Conservation (phyloP, 2,329 filamentous ascomycete genomes). For the Blastomyces parvus region DNA sequence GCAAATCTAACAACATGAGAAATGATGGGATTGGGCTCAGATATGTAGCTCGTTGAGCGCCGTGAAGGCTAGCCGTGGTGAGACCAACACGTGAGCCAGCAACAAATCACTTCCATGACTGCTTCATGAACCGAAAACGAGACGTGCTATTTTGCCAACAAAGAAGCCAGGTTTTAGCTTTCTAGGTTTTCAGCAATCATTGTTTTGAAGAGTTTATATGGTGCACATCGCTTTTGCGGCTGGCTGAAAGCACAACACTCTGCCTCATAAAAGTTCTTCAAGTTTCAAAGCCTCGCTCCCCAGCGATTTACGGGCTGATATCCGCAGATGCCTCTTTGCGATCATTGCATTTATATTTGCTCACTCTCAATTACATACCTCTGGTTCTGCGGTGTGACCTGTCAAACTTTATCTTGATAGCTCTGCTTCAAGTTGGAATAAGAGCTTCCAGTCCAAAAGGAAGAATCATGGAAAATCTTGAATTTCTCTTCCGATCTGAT, state of each 20-base stretch:
- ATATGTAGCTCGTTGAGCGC: background rate
- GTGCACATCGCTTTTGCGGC: background rate
- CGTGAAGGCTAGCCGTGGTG: background rate
- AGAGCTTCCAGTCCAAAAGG: background rate
- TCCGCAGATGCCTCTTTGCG: background rate
- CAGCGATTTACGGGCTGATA: background rate
- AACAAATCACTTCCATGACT: background rate
- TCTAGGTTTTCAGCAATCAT: background rate
- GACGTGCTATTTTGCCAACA: background rate
- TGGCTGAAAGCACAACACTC: background rate
- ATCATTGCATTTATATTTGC: background rate
- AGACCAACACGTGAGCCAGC: background rate
- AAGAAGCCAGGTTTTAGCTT: background rate
- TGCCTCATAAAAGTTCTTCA: background rate
- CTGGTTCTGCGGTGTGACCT: constrained; percentile 2
- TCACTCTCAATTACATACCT: background rate
- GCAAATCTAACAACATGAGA: constrained; percentile 1
- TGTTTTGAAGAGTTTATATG: background rate
- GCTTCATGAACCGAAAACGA: background rate
- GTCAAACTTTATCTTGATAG: constrained; percentile 4
- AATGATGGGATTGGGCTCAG: background rate
- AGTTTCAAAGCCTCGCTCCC: background rate
- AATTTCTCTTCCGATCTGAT: background rate
- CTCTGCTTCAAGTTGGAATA: background rate
- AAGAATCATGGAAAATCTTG: background rate